Conservation (phyloP, 164 flowering plant species). For the Protea cynaroides region DNA sequence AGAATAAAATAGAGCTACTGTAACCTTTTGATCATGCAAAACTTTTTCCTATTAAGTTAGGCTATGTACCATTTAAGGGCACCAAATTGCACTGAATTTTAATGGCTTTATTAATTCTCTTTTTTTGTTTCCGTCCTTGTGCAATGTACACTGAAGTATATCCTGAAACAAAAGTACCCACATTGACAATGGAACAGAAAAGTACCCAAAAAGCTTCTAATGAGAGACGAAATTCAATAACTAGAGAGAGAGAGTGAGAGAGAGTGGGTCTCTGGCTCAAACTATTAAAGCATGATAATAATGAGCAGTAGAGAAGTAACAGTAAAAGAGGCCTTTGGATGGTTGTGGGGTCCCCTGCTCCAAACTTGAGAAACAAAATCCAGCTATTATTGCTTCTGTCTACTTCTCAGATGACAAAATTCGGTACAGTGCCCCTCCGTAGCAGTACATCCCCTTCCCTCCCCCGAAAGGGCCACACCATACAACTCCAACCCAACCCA, state of each 20-base stretch:
- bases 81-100: too few relatives aligned
- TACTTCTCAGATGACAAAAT: slow-evolving; percentile 46
- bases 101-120: too few relatives aligned
- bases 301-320: slow-evolving; percentile 6
- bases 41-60: neutral
- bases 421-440: neutral
- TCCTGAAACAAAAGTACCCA: neutral
- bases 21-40: neutral
- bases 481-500: too few relatives aligned
- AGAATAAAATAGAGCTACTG: neutral
- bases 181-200: neutral
- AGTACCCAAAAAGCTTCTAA: neutral
- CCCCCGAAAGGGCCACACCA: neutral
- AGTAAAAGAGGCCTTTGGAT: neutral
- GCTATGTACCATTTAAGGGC: too few relatives aligned
- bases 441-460: neutral
- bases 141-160: neutral
- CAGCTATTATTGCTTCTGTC: slow-evolving; percentile 56
- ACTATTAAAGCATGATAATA: slow-evolving; percentile 16
- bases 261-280: neutral
- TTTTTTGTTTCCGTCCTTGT: neutral
- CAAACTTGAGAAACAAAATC: slow-evolving; percentile 54
- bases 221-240: neutral
- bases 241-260: neutral
- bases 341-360: slow-evolving; percentile 36